These are phyloP conservation scores for Aureobasidium subglaciale DNA, from an alignment of 2,329 filamentous ascomycete genomes.

Conservation along the genomic window DNA sequence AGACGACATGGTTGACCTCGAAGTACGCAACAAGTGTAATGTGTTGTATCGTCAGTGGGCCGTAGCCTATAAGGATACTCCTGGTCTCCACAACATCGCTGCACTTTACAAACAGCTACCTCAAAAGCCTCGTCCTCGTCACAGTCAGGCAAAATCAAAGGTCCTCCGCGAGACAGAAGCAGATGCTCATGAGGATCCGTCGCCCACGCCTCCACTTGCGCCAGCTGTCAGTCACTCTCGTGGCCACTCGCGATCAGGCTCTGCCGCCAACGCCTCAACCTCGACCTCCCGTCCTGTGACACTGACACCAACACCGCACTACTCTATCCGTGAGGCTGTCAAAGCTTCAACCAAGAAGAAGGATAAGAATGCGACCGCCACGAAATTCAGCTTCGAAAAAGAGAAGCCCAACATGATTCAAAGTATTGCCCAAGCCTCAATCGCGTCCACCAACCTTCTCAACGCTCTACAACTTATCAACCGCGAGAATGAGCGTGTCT, in stretches of 20 bases:
- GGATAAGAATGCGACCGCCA: constrained; percentile 44
- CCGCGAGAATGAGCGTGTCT: constrained; percentile 79
- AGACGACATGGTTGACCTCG: constrained; percentile 73
- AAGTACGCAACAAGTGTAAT: constrained; percentile 83
- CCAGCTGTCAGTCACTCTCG: constrained; percentile 20
- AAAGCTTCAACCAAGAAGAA: constrained; percentile 31
- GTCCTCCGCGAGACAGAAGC: constrained; percentile 75
- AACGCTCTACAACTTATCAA: constrained; percentile 88
- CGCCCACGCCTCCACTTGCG: constrained; percentile 17
- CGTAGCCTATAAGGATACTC: constrained; percentile 68
- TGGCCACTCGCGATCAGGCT: constrained; percentile 20
- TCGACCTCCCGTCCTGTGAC: constrained; percentile 29
- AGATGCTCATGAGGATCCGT: constrained; percentile 49
- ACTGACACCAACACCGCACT: constrained; percentile 25
- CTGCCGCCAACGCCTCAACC: constrained; percentile 23
- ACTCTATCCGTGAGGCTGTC: constrained; percentile 20
- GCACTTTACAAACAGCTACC: constrained; percentile 66
- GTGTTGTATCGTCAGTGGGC: constrained; percentile 85
- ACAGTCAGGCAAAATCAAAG: constrained; percentile 58
- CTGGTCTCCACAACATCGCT: constrained; percentile 74
- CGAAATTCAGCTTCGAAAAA: constrained; percentile 73
- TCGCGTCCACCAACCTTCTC: constrained; percentile 82
- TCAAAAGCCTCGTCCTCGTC: constrained; percentile 52
- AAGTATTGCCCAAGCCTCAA: constrained; percentile 80
- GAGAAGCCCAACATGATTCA: constrained; percentile 84